These are phyloP conservation scores for Berberis vulgaris DNA, from an alignment of 164 flowering plant genomes.

Conservation along the genomic window DNA sequence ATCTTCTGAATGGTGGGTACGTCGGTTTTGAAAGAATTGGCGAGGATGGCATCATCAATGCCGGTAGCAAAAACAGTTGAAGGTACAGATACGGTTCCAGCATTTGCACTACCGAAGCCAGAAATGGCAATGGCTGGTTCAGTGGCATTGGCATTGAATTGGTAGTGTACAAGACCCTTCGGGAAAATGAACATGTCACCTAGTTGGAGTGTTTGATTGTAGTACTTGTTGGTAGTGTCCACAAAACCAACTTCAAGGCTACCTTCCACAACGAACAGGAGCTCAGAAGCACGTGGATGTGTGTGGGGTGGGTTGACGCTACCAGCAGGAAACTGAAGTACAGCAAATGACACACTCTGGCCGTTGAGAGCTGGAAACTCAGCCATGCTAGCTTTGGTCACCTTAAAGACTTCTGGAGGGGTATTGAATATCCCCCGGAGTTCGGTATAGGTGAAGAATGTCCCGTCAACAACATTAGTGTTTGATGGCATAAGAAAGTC, in stretches of 20 bases:
- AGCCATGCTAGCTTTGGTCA: conserved; percentile 22
- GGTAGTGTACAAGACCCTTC: conserved; percentile 16
- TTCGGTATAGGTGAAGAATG: conserved; percentile 26
- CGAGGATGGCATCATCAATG: conserved; percentile 13
- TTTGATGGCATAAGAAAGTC: conserved; percentile 17
- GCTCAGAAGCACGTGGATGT: conserved; percentile 32
- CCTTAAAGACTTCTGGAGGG: conserved; percentile 13
- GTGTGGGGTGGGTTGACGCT: conserved; percentile 24
- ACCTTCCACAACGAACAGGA: conserved; percentile 17
- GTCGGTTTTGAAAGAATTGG: conserved; percentile 14
- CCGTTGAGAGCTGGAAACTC: conserved; percentile 28
- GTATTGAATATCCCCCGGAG: conserved; percentile 7
- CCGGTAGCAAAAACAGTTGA: conserved; percentile 11
- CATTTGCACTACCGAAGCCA: conserved; percentile 14
- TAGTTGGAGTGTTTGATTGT: conserved; percentile 16
- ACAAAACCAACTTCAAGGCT: conserved; percentile 19
- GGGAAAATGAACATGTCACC: conserved; percentile 27
- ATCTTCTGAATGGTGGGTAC: conserved; percentile 12
- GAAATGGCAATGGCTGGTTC: conserved; percentile 11
- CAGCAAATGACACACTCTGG: conserved; percentile 26
- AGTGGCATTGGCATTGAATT: conserved; percentile 8
- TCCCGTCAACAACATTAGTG: conserved; percentile 9
- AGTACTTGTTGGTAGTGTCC: conserved; percentile 22
- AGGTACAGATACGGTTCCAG: conserved; percentile 14
- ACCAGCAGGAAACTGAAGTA: conserved; percentile 21